Conservation (phyloP, 1,139 yeast species). For the Lodderomyces jiufengensis region DNA sequence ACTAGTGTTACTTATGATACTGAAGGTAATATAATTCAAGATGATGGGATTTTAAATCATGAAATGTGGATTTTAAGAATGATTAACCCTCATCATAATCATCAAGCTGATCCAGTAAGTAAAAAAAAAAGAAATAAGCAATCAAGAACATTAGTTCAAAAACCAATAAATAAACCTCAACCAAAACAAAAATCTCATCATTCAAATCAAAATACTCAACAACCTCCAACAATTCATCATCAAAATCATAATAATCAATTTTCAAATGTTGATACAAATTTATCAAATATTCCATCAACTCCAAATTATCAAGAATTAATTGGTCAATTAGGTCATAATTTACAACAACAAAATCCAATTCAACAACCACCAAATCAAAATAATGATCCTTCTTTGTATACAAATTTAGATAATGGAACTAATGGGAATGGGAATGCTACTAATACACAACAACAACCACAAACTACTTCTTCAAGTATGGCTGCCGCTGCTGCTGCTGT, state of each 20-base stretch:
- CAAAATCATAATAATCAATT: constrained; percentile 14
- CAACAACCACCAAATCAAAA: constrained; percentile 11
- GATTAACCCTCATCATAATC: constrained; percentile 49
- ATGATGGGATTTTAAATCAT: constrained; percentile 8
- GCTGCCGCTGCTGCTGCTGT: constrained; percentile 28
- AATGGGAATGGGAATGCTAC: constrained; percentile 15
- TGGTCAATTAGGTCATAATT: constrained; percentile 6
- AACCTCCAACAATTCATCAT: constrained; percentile 17
- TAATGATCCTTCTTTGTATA: too few species aligned
- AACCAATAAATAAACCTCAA: constrained; percentile 36
- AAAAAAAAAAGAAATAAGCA: constrained; percentile 39
- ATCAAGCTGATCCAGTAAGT: constrained; percentile 42
- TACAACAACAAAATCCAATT: constrained; percentile 18
- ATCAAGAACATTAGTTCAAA: constrained; percentile 44
- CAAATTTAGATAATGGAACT: too few species aligned
- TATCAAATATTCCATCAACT: constrained; percentile 11
- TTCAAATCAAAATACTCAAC: constrained; percentile 13
- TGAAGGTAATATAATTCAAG: background rate
- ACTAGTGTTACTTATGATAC: constrained; percentile 1
- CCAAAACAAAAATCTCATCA: constrained; percentile 13
- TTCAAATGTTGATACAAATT: constrained; percentile 26
- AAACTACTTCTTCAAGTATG: constrained; percentile 11
- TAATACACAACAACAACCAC: constrained; percentile 1
- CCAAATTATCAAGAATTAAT: constrained; percentile 12
- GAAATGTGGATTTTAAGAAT: constrained; percentile 50